These are phyloP conservation scores for Pneumocystis oryctolagi DNA, from an alignment of 1,139 yeast species.

Conservation along the genomic window DNA sequence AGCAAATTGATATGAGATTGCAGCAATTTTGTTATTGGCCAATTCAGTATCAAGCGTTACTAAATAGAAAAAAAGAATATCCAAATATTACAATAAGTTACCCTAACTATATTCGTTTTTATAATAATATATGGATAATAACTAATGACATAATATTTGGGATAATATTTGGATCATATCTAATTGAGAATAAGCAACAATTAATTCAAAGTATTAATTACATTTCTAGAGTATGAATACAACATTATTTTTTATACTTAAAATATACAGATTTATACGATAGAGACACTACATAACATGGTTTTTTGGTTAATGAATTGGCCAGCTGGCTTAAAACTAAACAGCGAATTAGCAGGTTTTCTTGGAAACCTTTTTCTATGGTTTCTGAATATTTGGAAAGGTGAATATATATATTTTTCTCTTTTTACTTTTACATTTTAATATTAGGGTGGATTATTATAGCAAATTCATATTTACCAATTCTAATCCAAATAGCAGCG, in stretches of 20 bases:
- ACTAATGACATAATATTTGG: slow-evolving; percentile 73
- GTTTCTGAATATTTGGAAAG: slow-evolving; percentile 63
- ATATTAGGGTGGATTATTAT: slow-evolving; percentile 11
- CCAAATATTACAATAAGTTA: slow-evolving; percentile 26
- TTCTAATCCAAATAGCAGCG: slow-evolving; percentile 27
- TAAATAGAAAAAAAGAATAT: slow-evolving; percentile 25
- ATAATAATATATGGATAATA: slow-evolving; percentile 79
- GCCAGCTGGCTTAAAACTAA: slow-evolving; percentile 90
- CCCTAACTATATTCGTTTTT: slow-evolving; percentile 67
- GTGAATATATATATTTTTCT: slow-evolving; percentile 20
- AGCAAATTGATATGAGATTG: slow-evolving; percentile 64
- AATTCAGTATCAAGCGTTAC: slow-evolving; percentile 52
- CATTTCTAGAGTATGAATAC: slow-evolving; percentile 18
- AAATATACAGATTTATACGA: slow-evolving; percentile 29
- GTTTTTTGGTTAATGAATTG: slow-evolving; percentile 70
- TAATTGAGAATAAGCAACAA: slow-evolving; percentile 31
- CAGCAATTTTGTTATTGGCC: slow-evolving; percentile 74
- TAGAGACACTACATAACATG: slow-evolving; percentile 30
- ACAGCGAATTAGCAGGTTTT: slow-evolving; percentile 70
- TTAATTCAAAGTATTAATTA: slow-evolving; percentile 13
- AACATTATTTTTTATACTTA: slow-evolving; percentile 17
- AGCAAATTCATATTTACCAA: slow-evolving; percentile 24
- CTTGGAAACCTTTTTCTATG: slow-evolving; percentile 76
- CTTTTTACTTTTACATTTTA: slow-evolving; percentile 11
- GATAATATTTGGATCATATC: slow-evolving; percentile 37